A percentile compares a stretch with the other conserved stretches of the same genome.
These are phyloP conservation scores for Fusarium tjaetaba DNA, from an alignment of 2,329 filamentous ascomycete species.

Conservation along the genomic window DNA sequence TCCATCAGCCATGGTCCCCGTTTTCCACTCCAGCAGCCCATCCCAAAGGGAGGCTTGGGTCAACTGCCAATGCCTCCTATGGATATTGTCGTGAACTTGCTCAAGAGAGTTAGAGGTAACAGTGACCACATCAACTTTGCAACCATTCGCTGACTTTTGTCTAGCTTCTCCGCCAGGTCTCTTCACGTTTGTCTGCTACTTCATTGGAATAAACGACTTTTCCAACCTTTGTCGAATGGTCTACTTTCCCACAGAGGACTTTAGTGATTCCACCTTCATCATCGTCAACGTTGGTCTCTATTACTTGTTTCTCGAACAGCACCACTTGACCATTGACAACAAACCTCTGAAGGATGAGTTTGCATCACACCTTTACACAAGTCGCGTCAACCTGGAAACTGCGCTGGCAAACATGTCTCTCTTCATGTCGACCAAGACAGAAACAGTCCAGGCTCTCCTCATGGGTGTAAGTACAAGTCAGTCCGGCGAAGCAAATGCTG, in stretches of 20 bases:
- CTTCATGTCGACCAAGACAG: slow-evolving; percentile 62
- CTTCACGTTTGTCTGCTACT: slow-evolving; percentile 61
- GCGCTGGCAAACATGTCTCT: slow-evolving; percentile 63
- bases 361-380: slow-evolving; percentile 52
- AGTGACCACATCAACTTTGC: neutral
- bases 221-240: slow-evolving; percentile 59
- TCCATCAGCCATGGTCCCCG: slow-evolving; percentile 54
- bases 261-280: slow-evolving; percentile 61
- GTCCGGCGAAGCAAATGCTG: neutral
- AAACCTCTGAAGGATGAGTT: slow-evolving; percentile 49
- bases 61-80: slow-evolving; percentile 66
- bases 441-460: slow-evolving; percentile 68
- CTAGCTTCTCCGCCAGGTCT: slow-evolving; percentile 55
- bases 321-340: slow-evolving; percentile 48
- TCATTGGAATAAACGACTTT: slow-evolving; percentile 61
- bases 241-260: slow-evolving; percentile 63
- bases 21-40: slow-evolving; percentile 57
- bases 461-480: slow-evolving; percentile 58
- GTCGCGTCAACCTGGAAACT: slow-evolving; percentile 61
- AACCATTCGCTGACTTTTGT: neutral
- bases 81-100: slow-evolving; percentile 58
- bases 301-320: slow-evolving; percentile 60
- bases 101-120: slow-evolving; percentile 60
- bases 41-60: slow-evolving; percentile 58
- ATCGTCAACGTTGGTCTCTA: slow-evolving; percentile 61